Evolutionary conservation across 2,329 filamentous ascomycete species (phyloP).

Genomic region (Trichoderma polysporum): DNA sequence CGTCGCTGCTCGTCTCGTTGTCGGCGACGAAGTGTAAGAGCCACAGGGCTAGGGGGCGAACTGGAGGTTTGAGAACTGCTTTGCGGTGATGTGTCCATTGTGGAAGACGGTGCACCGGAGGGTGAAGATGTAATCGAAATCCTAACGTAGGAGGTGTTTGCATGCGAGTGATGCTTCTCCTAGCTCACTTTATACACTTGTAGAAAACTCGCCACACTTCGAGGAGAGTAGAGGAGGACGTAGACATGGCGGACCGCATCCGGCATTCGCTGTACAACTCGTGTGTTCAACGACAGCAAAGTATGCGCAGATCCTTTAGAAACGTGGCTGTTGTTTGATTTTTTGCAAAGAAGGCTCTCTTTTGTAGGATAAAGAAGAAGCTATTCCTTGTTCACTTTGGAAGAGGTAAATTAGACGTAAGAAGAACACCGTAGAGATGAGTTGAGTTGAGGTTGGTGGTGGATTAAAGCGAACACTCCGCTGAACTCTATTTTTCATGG

Average conservation of each 20-base stretch:
- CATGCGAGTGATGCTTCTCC: background rate
- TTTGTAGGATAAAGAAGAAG: no score
- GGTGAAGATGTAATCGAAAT: background rate
- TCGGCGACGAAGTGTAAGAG: conserved; percentile 23
- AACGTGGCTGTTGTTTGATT: background rate
- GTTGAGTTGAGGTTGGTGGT: background rate
- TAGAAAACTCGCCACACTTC: background rate
- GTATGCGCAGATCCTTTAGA: background rate
- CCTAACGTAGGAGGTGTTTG: background rate
- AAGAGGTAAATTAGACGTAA: background rate
- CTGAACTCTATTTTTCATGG: background rate
- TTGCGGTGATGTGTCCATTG: background rate
- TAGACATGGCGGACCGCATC: conserved; percentile 13
- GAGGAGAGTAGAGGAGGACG: background rate
- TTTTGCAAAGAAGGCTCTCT: background rate
- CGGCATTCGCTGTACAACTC: background rate
- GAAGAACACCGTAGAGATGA: background rate
- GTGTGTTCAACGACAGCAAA: background rate
- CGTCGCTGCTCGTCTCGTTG: background rate
- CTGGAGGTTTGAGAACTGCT: background rate
- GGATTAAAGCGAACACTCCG: background rate
- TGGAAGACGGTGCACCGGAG: background rate
- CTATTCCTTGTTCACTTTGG: background rate
- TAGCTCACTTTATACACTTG: conserved; percentile 2
- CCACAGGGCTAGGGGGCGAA: background rate